Percentiles rank a stretch among this genome's conserved stretches.
phyloP scores from a whole-genome alignment of 2,329 filamentous ascomycete genomes.

The Penicillium sp. region DNA sequence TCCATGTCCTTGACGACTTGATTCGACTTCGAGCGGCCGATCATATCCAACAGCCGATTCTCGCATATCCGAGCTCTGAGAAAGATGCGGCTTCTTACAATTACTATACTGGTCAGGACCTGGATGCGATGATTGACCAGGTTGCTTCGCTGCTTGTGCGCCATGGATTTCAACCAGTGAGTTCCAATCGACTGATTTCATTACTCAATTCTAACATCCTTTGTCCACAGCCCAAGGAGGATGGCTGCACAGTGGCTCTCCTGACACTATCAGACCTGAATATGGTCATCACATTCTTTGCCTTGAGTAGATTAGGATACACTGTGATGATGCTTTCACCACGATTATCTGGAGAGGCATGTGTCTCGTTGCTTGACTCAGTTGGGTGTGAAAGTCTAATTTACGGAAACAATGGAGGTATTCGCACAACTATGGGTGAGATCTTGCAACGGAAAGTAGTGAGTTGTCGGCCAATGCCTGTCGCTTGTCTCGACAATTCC shows the following conservation, averaged over 20 bases:
- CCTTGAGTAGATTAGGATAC: conserved; percentile 51
- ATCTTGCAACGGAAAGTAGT: conserved; percentile 31
- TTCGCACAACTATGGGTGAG: conserved; percentile 37
- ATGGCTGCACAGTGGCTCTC: conserved; percentile 39
- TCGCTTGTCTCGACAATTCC: conserved; percentile 2
- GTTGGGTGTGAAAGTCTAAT: conserved; percentile 43
- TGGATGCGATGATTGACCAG: conserved; percentile 42
- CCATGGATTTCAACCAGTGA: conserved; percentile 32
- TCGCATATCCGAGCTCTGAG: conserved; percentile 45
- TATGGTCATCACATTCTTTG: conserved; percentile 50
- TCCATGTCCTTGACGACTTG: conserved; percentile 49
- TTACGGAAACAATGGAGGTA: conserved; percentile 39
- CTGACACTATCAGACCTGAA: conserved; percentile 48
- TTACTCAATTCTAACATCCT: background rate
- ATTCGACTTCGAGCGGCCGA: conserved; percentile 46
- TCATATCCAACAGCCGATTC: conserved; percentile 44
- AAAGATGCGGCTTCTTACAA: conserved; percentile 42
- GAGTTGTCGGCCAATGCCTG: conserved; percentile 29
- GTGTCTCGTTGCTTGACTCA: conserved; percentile 44
- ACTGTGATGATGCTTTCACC: conserved; percentile 50
- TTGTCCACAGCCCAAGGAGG: conserved; percentile 18
- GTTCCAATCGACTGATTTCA: background rate
- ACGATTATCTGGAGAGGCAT: conserved; percentile 47
- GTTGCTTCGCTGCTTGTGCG: conserved; percentile 37
- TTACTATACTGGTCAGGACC: conserved; percentile 46